phyloP scores from a whole-genome alignment of 2,329 filamentous ascomycete genomes.

The Zarea fungicola region DNA sequence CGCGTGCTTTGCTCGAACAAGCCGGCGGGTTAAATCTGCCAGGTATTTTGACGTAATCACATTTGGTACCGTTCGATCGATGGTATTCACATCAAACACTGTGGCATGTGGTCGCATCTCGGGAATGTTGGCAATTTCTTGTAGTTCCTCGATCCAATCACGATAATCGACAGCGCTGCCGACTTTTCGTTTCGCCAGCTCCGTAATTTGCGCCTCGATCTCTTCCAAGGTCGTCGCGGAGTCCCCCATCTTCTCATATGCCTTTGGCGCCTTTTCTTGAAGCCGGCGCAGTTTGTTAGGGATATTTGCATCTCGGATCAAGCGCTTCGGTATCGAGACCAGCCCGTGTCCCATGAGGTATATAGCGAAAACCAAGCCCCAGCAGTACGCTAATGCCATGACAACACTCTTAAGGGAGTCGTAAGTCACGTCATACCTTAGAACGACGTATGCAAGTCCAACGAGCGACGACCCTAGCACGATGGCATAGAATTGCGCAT shows the following conservation, averaged over 20 bases:
- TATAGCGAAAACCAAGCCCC: slow-evolving; percentile 85
- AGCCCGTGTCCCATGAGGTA: slow-evolving; percentile 97
- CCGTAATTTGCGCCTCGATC: slow-evolving; percentile 72
- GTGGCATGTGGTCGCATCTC: slow-evolving; percentile 50
- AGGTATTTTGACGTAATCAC: slow-evolving; percentile 92
- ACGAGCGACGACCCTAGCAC: slow-evolving; percentile 64
- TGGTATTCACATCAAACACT: slow-evolving; percentile 36
- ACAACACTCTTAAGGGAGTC: slow-evolving; percentile 73
- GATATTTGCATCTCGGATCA: slow-evolving; percentile 76
- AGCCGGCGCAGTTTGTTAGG: slow-evolving; percentile 68
- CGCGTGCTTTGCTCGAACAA: slow-evolving; percentile 77
- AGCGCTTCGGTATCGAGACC: slow-evolving; percentile 77
- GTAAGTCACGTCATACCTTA: slow-evolving; percentile 68
- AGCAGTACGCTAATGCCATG: slow-evolving; percentile 93
- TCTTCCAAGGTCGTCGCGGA: slow-evolving; percentile 74
- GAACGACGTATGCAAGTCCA: slow-evolving; percentile 77
- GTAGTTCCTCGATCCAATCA: slow-evolving; percentile 95
- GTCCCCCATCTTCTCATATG: slow-evolving; percentile 85
- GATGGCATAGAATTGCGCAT: slow-evolving; percentile 83
- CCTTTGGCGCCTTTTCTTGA: slow-evolving; percentile 71
- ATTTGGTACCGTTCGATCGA: slow-evolving; percentile 56
- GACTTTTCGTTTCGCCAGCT: slow-evolving; percentile 74
- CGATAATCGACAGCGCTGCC: slow-evolving; percentile 70
- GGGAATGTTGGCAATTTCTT: slow-evolving; percentile 66
- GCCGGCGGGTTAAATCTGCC: slow-evolving; percentile 77